A percentile compares a stretch with the other conserved stretches of the same genome.
These are phyloP conservation scores for Zygosaccharomyces siamensis DNA, from an alignment of 805 yeast species.

Conservation along the genomic window DNA sequence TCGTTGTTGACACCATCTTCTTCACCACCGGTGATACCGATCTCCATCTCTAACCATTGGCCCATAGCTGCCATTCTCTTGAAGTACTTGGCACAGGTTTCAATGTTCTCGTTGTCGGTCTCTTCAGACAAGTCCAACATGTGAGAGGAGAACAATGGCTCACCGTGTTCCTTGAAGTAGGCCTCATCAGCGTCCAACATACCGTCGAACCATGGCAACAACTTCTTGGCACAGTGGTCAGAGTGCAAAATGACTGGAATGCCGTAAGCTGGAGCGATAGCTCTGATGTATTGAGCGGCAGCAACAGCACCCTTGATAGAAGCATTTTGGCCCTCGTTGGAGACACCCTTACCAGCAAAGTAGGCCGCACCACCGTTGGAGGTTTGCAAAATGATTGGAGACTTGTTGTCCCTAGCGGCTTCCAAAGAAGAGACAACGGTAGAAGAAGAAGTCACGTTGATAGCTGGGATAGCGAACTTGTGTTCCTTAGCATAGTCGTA, in stretches of 20 bases:
- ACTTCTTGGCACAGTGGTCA: constrained; percentile 98
- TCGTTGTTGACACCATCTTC: constrained; percentile 99
- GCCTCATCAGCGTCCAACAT: constrained; percentile 96
- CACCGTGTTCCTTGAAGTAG: constrained; percentile 78
- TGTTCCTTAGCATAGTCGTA: constrained; percentile 91
- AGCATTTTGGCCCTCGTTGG: constrained; percentile 88
- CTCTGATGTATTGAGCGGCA: constrained; percentile 95
- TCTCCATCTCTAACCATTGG: constrained; percentile 99
- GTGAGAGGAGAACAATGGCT: constrained; percentile 97
- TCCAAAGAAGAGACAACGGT: constrained; percentile 95
- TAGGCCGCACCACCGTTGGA: constrained; percentile 99
- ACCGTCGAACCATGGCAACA: constrained; percentile 98
- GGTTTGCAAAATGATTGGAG: constrained; percentile 95
- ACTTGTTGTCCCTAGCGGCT: constrained; percentile 90
- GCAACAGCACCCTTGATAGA: constrained; percentile 93
- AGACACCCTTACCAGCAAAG: constrained; percentile 99
- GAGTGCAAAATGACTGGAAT: constrained; percentile 96
- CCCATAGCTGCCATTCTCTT: constrained; percentile 86
- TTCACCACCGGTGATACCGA: constrained; percentile 99
- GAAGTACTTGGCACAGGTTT: constrained; percentile 91
- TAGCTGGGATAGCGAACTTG: constrained; percentile 96
- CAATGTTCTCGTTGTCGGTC: constrained; percentile 91
- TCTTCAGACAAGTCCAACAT: constrained; percentile 98
- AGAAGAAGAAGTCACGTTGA: constrained; percentile 96
- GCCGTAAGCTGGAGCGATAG: constrained; percentile 94